These are phyloP conservation scores for Eruca vesicaria DNA, from an alignment of 441 rosid genomes.

Conservation along the genomic window DNA sequence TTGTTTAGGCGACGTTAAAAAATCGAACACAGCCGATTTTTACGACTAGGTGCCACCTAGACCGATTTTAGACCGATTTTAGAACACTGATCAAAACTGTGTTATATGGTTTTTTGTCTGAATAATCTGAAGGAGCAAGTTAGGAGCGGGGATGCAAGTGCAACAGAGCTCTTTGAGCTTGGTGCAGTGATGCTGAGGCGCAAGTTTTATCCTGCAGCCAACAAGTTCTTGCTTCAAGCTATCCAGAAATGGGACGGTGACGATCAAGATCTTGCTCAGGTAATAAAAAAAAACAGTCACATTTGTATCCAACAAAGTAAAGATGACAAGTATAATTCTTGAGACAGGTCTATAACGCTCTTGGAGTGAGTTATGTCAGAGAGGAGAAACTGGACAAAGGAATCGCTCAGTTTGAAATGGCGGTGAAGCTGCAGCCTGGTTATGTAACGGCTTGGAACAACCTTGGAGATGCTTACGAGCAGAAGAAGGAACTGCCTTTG, in stretches of 20 bases:
- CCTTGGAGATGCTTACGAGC: slow-evolving; percentile 95
- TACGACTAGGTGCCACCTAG: neutral
- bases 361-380: slow-evolving; percentile 73
- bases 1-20: neutral
- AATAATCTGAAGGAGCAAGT: slow-evolving; percentile 75
- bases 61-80: neutral
- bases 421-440: slow-evolving; percentile 90
- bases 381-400: slow-evolving; percentile 91
- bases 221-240: slow-evolving; percentile 81
- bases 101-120: neutral
- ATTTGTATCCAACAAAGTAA: neutral
- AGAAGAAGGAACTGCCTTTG: slow-evolving; percentile 70
- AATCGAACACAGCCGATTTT: too few species aligned
- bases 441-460: slow-evolving; percentile 98
- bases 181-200: slow-evolving; percentile 97
- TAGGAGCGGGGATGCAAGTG: slow-evolving; percentile 97
- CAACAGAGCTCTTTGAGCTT: slow-evolving; percentile 90
- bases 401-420: slow-evolving; percentile 73
- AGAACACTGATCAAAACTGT: neutral
- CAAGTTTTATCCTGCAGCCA: slow-evolving; percentile 91
- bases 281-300: slow-evolving; percentile 16
- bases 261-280: slow-evolving; percentile 99
- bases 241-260: slow-evolving; percentile 98
- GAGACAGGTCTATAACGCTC: slow-evolving; percentile 64
- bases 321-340: neutral